These are phyloP conservation scores for Colletotrichum shisoi DNA, from an alignment of 2,329 filamentous ascomycete species.

Conservation along the genomic window DNA sequence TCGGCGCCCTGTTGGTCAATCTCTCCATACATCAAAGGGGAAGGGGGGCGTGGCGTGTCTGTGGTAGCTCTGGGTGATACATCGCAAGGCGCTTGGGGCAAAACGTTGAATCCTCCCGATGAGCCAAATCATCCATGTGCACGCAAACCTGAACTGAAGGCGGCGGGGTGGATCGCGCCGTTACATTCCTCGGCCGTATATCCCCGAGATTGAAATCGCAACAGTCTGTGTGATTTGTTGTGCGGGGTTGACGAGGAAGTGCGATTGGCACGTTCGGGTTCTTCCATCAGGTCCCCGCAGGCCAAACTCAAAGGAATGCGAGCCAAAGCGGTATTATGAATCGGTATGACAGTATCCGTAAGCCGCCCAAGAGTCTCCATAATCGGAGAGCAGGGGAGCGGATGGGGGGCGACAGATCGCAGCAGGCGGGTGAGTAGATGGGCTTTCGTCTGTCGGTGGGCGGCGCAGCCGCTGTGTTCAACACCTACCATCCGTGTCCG, in stretches of 20 bases:
- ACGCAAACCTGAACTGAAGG: constrained; percentile 17
- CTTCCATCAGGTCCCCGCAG: constrained; percentile 4
- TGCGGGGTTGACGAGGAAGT: constrained; percentile 6
- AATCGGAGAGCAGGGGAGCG: neutral
- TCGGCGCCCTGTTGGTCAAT: constrained; percentile 16
- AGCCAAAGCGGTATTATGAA: neutral
- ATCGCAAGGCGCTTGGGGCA: constrained; percentile 27
- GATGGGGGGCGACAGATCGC: neutral
- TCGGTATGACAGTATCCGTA: constrained; percentile 5
- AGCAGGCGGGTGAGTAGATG: neutral
- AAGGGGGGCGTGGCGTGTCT: constrained; percentile 17
- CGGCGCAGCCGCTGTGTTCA: constrained; percentile 21
- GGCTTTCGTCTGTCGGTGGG: constrained; percentile 21
- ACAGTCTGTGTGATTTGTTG: constrained; percentile 1
- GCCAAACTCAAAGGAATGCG: neutral
- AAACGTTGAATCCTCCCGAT: constrained; percentile 39
- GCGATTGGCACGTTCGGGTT: constrained; percentile 35
- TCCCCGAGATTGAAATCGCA: neutral
- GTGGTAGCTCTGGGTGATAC: constrained; percentile 24
- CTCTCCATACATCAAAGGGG: constrained; percentile 21
- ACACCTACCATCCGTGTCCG: neutral
- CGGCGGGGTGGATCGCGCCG: constrained; percentile 23
- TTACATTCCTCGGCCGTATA: constrained; percentile 16
- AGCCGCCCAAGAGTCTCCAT: neutral
- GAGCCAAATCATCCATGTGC: constrained; percentile 39